These are phyloP conservation scores for Phaeoacremonium minimum DNA, from an alignment of 2,329 filamentous ascomycete species.

Conservation along the genomic window DNA sequence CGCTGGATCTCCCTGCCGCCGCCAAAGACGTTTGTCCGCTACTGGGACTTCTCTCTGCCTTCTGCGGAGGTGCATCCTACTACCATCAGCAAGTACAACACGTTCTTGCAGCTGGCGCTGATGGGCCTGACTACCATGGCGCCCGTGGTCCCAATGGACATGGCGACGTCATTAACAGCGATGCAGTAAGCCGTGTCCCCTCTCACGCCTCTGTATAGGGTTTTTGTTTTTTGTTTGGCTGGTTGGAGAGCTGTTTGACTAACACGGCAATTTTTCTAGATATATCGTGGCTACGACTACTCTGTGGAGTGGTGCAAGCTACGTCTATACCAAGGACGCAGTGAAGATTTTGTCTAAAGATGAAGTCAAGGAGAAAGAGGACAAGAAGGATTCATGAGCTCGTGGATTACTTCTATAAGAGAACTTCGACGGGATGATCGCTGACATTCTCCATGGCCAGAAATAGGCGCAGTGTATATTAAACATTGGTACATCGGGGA, in stretches of 20 bases:
- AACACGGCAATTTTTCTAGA: slow-evolving; percentile 45
- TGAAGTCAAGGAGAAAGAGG: slow-evolving; percentile 14
- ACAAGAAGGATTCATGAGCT: too few relatives aligned
- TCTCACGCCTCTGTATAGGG: too few relatives aligned
- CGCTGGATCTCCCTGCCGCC: slow-evolving; percentile 90
- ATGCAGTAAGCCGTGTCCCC: slow-evolving; percentile 53
- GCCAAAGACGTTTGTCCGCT: slow-evolving; percentile 86
- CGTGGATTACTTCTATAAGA: too few relatives aligned
- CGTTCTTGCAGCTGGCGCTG: slow-evolving; percentile 81
- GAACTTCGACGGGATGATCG: too few relatives aligned
- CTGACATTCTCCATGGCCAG: too few relatives aligned
- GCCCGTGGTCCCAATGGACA: slow-evolving; percentile 63
- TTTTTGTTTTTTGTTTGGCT: slow-evolving; percentile 21
- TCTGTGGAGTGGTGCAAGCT: slow-evolving; percentile 89
- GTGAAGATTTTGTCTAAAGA: slow-evolving; percentile 70
- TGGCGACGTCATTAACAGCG: slow-evolving; percentile 49
- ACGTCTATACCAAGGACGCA: slow-evolving; percentile 84
- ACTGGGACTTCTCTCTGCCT: slow-evolving; percentile 96
- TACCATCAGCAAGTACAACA: slow-evolving; percentile 87
- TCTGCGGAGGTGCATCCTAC: slow-evolving; percentile 82
- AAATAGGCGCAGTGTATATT: too few relatives aligned
- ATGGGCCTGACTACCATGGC: slow-evolving; percentile 81
- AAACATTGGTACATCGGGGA: too few relatives aligned
- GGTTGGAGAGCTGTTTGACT: slow-evolving; percentile 8
- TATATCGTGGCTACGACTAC: slow-evolving; percentile 86